A percentile compares a stretch with the other conserved stretches of the same genome.
Evolutionary conservation across 2,329 filamentous ascomycete species (phyloP).

Genomic region (Colletotrichum siamense): DNA sequence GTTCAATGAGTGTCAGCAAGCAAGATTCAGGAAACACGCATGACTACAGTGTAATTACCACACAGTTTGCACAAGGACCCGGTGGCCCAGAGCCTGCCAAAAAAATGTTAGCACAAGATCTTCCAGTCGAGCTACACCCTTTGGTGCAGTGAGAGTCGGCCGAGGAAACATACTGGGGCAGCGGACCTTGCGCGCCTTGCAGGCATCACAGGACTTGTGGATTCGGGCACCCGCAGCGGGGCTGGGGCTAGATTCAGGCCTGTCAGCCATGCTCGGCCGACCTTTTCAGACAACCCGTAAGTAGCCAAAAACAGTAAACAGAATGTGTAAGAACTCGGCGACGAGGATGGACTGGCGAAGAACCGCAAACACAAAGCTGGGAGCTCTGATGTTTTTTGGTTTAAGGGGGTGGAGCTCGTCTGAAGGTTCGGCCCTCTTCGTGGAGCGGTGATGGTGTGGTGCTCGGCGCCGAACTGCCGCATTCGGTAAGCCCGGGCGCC

Average conservation of each 20-base stretch:
- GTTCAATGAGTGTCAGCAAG: conserved; percentile 9
- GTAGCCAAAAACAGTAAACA: not conserved
- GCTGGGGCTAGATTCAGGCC: not conserved
- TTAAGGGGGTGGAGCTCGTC: not conserved
- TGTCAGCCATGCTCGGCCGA: conserved; percentile 5
- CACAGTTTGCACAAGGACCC: conserved; percentile 32
- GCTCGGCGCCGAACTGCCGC: conserved; percentile 4
- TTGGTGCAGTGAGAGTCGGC: not conserved
- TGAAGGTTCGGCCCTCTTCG: not conserved
- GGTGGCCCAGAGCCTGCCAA: conserved; percentile 21
- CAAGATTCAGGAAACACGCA: not conserved
- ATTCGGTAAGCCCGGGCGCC: not conserved
- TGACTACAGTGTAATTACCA: conserved; percentile 23
- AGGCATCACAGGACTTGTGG: conserved; percentile 42
- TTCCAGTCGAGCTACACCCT: not conserved
- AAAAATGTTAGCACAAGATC: not conserved
- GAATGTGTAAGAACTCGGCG: not conserved
- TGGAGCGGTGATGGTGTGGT: not conserved
- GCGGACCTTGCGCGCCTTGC: conserved; percentile 45
- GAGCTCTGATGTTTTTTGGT: not conserved
- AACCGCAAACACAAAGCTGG: not conserved
- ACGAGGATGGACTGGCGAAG: not conserved
- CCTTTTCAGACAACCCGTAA: not conserved
- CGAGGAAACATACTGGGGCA: conserved; percentile 35
- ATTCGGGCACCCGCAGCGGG: not conserved